phyloP scores from a whole-genome alignment of 2,329 filamentous ascomycete genomes.

The Orbilia quercus region DNA sequence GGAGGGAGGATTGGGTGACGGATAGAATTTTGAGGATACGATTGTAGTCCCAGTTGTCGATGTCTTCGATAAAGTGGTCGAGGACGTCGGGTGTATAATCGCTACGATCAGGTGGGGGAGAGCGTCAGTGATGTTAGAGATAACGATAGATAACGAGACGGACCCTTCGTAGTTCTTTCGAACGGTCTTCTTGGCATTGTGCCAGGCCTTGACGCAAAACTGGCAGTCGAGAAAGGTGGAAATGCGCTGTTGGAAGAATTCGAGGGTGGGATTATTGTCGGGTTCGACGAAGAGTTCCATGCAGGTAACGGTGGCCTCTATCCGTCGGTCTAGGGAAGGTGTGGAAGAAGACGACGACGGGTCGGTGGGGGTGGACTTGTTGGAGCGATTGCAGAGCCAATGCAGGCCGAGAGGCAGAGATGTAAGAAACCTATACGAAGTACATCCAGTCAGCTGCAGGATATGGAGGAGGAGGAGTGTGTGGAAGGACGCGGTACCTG shows the following conservation, averaged over 20 bases:
- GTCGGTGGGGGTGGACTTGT: constrained; percentile 24
- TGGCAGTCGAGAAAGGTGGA: constrained; percentile 58
- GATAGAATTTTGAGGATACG: constrained; percentile 36
- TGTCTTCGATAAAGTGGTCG: constrained; percentile 49
- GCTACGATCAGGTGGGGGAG: constrained; percentile 16
- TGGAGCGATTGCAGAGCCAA: constrained; percentile 59
- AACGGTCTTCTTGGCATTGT: constrained; percentile 58
- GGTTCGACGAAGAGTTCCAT: constrained; percentile 59
- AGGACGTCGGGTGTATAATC: constrained; percentile 47
- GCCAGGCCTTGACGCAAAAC: constrained; percentile 59
- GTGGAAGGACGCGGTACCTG: constrained; percentile 25
- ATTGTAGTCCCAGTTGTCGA: constrained; percentile 47
- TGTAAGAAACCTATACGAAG: constrained; percentile 49
- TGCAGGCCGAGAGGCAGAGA: constrained; percentile 59
- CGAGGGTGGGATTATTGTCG: constrained; percentile 58
- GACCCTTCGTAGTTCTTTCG: constrained; percentile 59
- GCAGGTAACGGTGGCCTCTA: constrained; percentile 56
- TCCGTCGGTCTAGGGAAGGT: constrained; percentile 49
- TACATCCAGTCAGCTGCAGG: too few species aligned
- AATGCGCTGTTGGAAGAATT: constrained; percentile 58
- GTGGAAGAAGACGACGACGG: not conserved
- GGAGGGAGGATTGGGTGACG: constrained; percentile 26
- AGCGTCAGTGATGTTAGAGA: constrained; percentile 9
- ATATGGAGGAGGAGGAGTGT: not conserved
- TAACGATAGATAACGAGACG: constrained; percentile 3